These are phyloP conservation scores for Lindgomyces ingoldianus DNA, from an alignment of 495 filamentous ascomycete genomes.

Conservation along the genomic window DNA sequence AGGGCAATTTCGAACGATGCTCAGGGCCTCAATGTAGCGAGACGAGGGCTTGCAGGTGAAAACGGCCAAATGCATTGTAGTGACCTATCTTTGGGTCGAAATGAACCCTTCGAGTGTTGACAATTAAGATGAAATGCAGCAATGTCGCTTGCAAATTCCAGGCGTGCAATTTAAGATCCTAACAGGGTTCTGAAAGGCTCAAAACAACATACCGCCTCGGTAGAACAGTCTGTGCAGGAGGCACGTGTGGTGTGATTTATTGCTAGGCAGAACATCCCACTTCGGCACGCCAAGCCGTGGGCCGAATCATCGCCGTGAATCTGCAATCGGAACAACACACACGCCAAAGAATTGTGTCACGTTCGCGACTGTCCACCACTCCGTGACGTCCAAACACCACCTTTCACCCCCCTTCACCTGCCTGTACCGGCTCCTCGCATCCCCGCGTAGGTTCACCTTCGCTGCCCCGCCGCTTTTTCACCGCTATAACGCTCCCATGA, in stretches of 20 bases:
- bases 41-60: not conserved
- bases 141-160: too few species aligned
- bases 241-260: conserved; percentile 12
- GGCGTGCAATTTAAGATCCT: too few species aligned
- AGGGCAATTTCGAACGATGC: not conserved
- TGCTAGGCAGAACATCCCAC: conserved; percentile 4
- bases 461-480: conserved; percentile 23
- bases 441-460: not conserved
- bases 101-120: too few species aligned
- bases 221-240: too few species aligned
- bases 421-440: not conserved
- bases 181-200: too few species aligned
- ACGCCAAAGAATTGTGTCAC: conserved; percentile 17
- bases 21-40: not conserved
- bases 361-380: not conserved
- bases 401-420: not conserved
- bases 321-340: not conserved
- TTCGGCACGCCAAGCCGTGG: not conserved
- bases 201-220: too few species aligned
- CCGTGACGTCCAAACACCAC: not conserved
- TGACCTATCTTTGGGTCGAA: too few species aligned
- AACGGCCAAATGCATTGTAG: too few species aligned
- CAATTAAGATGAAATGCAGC: too few species aligned
- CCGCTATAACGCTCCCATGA: conserved; percentile 30
- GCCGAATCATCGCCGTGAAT: not conserved